A percentile compares a stretch with the other conserved stretches of the same genome.
Evolutionary conservation across 2,329 filamentous ascomycete species (phyloP).

Genomic region (Berkeleyomyces rouxiae): DNA sequence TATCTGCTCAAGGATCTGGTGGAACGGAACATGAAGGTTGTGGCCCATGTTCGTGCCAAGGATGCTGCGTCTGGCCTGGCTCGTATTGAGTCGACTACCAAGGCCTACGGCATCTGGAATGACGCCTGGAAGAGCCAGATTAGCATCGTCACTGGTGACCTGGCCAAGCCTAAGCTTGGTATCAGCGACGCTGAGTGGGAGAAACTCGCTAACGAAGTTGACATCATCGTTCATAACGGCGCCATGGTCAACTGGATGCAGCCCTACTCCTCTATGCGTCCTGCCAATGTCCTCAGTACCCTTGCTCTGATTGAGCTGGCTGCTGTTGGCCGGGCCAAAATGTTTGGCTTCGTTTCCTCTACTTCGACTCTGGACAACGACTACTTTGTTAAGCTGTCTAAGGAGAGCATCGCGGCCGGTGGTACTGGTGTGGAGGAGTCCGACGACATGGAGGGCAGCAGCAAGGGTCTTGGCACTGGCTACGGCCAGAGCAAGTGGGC

Average conservation of each 20-base stretch:
- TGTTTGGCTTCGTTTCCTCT: conserved; percentile 66
- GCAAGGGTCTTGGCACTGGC: conserved; percentile 61
- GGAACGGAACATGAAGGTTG: conserved; percentile 42
- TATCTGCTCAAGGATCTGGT: conserved; percentile 66
- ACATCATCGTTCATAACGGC: conserved; percentile 69
- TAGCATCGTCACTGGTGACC: conserved; percentile 53
- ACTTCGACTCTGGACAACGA: conserved; percentile 71
- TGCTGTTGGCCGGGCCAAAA: conserved; percentile 59
- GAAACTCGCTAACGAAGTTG: conserved; percentile 44
- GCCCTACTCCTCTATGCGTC: conserved; percentile 54
- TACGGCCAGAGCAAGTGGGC: conserved; percentile 91
- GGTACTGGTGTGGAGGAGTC: conserved; percentile 51
- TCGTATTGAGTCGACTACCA: conserved; percentile 49
- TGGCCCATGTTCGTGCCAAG: conserved; percentile 61
- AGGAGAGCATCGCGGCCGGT: conserved; percentile 41
- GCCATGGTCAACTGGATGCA: conserved; percentile 69
- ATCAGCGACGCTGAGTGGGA: conserved; percentile 51
- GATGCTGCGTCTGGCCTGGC: conserved; percentile 41
- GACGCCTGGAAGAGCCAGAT: conserved; percentile 50
- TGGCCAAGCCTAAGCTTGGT: conserved; percentile 57
- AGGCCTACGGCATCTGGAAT: conserved; percentile 67
- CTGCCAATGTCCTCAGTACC: conserved; percentile 66
- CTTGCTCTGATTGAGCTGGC: conserved; percentile 63
- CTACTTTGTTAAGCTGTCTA: conserved; percentile 60
- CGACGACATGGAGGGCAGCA: conserved; percentile 64